phyloP scores from a whole-genome alignment of 371 early-diverging fungal genomes.

The Mortierella sp. region DNA sequence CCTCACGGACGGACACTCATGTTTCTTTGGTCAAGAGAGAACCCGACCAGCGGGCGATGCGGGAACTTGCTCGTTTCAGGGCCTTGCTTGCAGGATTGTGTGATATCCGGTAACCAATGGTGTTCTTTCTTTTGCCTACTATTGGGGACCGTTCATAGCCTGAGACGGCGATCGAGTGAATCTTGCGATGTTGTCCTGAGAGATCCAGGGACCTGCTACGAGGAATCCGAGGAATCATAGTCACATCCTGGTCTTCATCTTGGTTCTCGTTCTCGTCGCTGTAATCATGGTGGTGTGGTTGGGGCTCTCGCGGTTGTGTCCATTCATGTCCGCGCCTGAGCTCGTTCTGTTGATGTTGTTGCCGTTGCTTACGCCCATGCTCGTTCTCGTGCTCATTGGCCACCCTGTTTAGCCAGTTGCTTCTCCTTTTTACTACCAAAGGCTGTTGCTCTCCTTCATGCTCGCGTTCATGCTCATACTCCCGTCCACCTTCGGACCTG shows the following conservation, averaged over 20 bases:
- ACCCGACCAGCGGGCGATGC: conserved; percentile 41
- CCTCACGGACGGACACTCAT: too few species aligned
- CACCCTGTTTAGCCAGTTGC: too few species aligned
- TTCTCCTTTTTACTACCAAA: too few species aligned
- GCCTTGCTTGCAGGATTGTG: conserved; percentile 46
- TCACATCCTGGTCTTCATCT: neutral
- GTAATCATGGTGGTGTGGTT: neutral
- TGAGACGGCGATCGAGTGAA: neutral
- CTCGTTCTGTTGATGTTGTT: too few species aligned
- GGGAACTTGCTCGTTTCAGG: conserved; percentile 38
- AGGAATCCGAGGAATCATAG: neutral
- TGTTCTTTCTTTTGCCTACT: conserved; percentile 25
- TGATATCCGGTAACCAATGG: conserved; percentile 24
- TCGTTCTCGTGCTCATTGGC: too few species aligned
- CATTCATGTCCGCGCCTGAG: too few species aligned
- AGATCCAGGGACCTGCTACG: conserved; percentile 30
- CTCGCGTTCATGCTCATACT: too few species aligned
- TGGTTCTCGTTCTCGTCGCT: neutral
- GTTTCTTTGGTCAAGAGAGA: conserved; percentile 17
- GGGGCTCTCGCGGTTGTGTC: neutral
- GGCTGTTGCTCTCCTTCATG: too few species aligned
- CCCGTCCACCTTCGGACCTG: too few species aligned
- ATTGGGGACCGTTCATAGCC: neutral
- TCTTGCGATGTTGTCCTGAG: neutral
- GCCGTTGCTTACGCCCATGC: too few species aligned